Conservation (phyloP, 805 yeast genomes). For the Myxozyma mucilagina region DNA sequence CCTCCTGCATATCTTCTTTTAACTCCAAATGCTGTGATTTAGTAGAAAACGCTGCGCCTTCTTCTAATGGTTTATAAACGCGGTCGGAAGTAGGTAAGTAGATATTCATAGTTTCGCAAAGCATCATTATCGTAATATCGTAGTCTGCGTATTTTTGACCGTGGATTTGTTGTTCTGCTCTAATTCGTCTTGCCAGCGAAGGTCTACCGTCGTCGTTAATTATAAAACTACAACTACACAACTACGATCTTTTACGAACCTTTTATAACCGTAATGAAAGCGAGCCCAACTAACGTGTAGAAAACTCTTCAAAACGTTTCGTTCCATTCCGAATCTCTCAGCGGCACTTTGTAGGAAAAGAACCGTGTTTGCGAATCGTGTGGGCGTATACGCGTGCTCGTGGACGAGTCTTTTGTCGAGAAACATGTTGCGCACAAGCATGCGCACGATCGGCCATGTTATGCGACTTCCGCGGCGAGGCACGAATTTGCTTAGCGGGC, state of each 20-base stretch:
- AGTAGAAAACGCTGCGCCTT: not conserved
- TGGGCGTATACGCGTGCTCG: not conserved
- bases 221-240: not conserved
- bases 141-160: conserved; percentile 9
- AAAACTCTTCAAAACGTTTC: not conserved
- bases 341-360: conserved; percentile 8
- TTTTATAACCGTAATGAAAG: not conserved
- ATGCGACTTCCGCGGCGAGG: conserved; percentile 1
- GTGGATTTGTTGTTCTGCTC: not conserved
- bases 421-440: conserved; percentile 18
- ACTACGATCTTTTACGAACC: not conserved
- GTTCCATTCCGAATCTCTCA: conserved; percentile 7
- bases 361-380: conserved; percentile 18
- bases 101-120: conserved; percentile 18
- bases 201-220: not conserved
- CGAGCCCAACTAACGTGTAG: conserved; percentile 18
- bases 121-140: conserved; percentile 15
- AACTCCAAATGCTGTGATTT: too few species aligned
- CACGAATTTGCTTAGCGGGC: not conserved
- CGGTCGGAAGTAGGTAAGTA: conserved; percentile 9
- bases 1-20: not conserved
- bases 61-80: not conserved
- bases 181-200: not conserved
- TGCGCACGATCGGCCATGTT: not conserved
- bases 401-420: not conserved